phyloP scores from a whole-genome alignment of 129 eudicot species.

The Oenanthe sinensis region DNA sequence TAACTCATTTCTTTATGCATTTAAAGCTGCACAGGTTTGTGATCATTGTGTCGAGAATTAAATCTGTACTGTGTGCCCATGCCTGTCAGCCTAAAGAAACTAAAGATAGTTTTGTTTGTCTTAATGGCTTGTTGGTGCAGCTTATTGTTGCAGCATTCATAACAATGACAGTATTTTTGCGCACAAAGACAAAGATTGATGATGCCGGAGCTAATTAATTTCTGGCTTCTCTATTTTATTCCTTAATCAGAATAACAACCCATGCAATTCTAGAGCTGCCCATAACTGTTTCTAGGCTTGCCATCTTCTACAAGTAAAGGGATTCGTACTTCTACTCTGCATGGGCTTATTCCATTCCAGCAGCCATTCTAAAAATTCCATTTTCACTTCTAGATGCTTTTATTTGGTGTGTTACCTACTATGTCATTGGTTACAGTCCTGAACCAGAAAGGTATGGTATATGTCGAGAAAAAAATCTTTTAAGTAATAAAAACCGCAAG shows the following conservation, averaged over 20 bases:
- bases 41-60: background rate
- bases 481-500: too few relatives aligned
- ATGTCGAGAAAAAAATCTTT: too few relatives aligned
- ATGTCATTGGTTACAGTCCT: slow-evolving; percentile 18
- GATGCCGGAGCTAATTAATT: slow-evolving; percentile 1
- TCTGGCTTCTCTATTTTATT: slow-evolving; percentile 7
- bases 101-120: background rate
- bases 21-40: slow-evolving; percentile 15
- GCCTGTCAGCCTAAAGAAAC: background rate
- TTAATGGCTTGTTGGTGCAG: slow-evolving; percentile 8
- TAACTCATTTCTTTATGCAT: slow-evolving; percentile 14
- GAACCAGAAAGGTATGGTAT: slow-evolving; percentile 14
- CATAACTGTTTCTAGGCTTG: slow-evolving; percentile 12
- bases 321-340: slow-evolving; percentile 14
- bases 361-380: slow-evolving; percentile 15
- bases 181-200: slow-evolving; percentile 1
- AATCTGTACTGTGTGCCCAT: too few relatives aligned
- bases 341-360: slow-evolving; percentile 16
- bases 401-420: slow-evolving; percentile 19
- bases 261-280: slow-evolving; percentile 13
- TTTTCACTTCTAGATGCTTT: slow-evolving; percentile 14
- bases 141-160: slow-evolving; percentile 12
- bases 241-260: slow-evolving; percentile 8
- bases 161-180: slow-evolving; percentile 17
- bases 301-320: slow-evolving; percentile 16